phyloP scores from a whole-genome alignment of 2,329 filamentous ascomycete genomes.

The Shiraia bambusicola region DNA sequence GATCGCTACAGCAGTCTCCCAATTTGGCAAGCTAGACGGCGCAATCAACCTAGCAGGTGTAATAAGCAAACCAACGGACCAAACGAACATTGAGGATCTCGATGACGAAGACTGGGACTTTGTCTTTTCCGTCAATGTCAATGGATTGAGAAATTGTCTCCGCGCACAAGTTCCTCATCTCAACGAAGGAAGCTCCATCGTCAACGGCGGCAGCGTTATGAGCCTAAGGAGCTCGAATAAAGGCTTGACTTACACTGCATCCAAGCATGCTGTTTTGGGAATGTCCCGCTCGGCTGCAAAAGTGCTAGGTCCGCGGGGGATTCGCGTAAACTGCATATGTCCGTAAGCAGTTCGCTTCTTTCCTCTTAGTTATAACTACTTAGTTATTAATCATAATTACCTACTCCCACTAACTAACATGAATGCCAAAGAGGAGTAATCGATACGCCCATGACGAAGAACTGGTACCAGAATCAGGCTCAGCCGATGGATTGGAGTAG shows the following conservation, averaged over 20 bases:
- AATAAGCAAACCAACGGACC: slow-evolving; percentile 31
- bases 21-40: slow-evolving; percentile 50
- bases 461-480: slow-evolving; percentile 21
- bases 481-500: slow-evolving; percentile 21
- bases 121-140: slow-evolving; percentile 43
- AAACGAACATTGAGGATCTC: slow-evolving; percentile 27
- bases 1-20: slow-evolving; percentile 50
- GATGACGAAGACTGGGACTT: slow-evolving; percentile 45
- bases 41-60: slow-evolving; percentile 51
- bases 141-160: slow-evolving; percentile 44
- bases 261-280: slow-evolving; percentile 47
- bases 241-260: slow-evolving; percentile 40
- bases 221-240: slow-evolving; percentile 49
- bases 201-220: slow-evolving; percentile 54
- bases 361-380: too few relatives aligned
- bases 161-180: slow-evolving; percentile 47
- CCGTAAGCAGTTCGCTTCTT: slow-evolving; percentile 27
- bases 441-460: slow-evolving; percentile 40
- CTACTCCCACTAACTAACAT: too few relatives aligned
- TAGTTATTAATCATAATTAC: too few relatives aligned
- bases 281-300: slow-evolving; percentile 45
- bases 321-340: slow-evolving; percentile 40
- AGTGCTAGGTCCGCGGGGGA: slow-evolving; percentile 41
- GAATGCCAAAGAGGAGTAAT: slow-evolving; percentile 24
- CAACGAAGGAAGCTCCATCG: slow-evolving; percentile 40